Evolutionary conservation across 2,329 filamentous ascomycete genomes (phyloP), one percentile per base, ranked within the genome.

Genomic region (Xylariomycetidae sp.): DNA sequence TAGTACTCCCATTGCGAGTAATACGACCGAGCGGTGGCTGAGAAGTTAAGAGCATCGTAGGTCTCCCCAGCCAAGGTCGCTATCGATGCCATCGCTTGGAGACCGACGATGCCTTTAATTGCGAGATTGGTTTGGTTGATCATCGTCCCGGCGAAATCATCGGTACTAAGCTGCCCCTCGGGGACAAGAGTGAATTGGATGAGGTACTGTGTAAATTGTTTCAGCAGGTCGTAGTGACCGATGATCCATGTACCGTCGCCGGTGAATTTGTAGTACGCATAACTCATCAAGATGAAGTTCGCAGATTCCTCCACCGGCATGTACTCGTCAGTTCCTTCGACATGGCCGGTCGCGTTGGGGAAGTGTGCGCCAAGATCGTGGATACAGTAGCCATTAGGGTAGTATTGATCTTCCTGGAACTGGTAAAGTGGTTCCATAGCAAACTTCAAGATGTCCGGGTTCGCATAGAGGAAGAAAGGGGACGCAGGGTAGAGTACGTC

Each of bases 401-500:
- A 92, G 52, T 88, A 81, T 1, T 82, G 81, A 49, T 79, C 85
- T 15, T 84, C 63, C 66, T 84, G 83, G 52, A 90, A 81, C 58
- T 89, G 84, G 35, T 87, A 72, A 13, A 89, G 61, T 2, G 85
- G 85, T 54, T 88, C 82, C 4, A 90, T 64, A 2, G 88, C 65
- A 50, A 87, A 88, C 2, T 76, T 80, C 37, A 88, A 65, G 79
- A 85, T 85, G 33, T 74, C 68, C 2, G 85, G 85, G 48, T 88
- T 87, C 16, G 84, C 87, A 53, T 89, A 90, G 8, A 89, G 57
- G 62, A 89, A 90, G 67, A 89, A 90, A 0, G 85, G 84, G 52
- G 85, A 85, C 0, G 84, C 72, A 0, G 85, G 85, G 61, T 88
- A 90, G 46, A 90, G 85, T 32, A 92, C 83, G 60, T 90, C 85